A percentile compares a stretch with the other conserved stretches of the same genome.
phyloP scores from a whole-genome alignment of 208 protist species.

The Leishmania tropica region DNA sequence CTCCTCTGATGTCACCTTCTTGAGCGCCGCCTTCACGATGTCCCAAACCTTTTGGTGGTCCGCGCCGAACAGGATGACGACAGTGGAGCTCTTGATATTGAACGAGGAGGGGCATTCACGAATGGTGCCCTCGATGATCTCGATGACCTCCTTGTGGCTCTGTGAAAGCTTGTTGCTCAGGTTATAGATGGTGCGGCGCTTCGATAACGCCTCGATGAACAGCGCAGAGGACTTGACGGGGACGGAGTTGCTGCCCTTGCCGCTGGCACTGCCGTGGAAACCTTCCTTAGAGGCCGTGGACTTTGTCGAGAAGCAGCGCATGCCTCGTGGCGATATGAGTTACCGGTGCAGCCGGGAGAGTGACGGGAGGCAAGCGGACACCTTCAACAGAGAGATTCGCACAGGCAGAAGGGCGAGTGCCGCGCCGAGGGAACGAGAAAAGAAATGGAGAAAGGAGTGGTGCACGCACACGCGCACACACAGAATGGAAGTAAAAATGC shows the following conservation, averaged over 20 bases:
- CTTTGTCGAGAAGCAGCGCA: slow-evolving; percentile 24
- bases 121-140: slow-evolving; percentile 38
- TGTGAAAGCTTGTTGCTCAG: slow-evolving; percentile 42
- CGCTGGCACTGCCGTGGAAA: neutral
- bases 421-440: neutral
- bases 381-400: neutral
- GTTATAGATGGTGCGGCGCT: slow-evolving; percentile 51
- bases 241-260: neutral
- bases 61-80: slow-evolving; percentile 55
- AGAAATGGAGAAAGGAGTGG: neutral
- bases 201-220: slow-evolving; percentile 24
- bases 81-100: slow-evolving; percentile 60
- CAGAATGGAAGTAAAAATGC: neutral
- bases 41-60: slow-evolving; percentile 62
- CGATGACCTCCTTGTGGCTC: slow-evolving; percentile 28
- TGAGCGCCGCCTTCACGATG: slow-evolving; percentile 43
- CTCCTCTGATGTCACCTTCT: slow-evolving; percentile 32
- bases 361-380: neutral
- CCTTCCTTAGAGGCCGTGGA: slow-evolving; percentile 11
- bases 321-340: neutral
- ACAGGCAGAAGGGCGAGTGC: neutral
- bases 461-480: neutral
- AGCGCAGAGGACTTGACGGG: neutral
- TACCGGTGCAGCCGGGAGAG: neutral
- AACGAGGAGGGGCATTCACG: slow-evolving; percentile 53